Base-by-base conservation (phyloP, 306 rosid genomes). In the Ammopiptanthus mongolicus region DNA sequence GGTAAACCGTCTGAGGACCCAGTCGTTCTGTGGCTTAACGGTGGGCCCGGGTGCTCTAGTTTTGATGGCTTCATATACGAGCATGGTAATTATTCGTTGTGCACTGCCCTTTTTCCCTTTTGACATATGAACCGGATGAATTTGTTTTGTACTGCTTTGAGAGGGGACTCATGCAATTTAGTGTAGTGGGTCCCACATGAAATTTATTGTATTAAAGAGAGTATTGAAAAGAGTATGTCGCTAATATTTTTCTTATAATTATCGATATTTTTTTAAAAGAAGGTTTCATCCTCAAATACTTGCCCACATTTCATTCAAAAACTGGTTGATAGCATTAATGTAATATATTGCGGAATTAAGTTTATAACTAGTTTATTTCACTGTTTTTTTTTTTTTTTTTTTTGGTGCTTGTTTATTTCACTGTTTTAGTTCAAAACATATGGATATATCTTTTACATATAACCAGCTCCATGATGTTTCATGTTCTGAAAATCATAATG, bases 21-120 rank as follows among this genome's bases (percentile, higher is more conserved):
- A 0, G 81, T 95, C 76, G 97, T 90, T 84, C 87, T 95, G n/a
- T 95, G 98, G 98, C 96, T 95, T 60, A 95, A 95, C 55, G 99
- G 99, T 8, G 99, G 99, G 52, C 99, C 99, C 0, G 99, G 97
- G 5, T 91, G 99, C 72, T 95, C 99, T 75, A 95, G 99, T 78
- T 84, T 95, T 46, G 99, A 95, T 85, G 99, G 96, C 52, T 95
- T 91, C 71, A 65, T 95, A n/a, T 95, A 91, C n/a, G 99, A 95
- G 72, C 97, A 95, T 65, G 99, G 99, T 95, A 87, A 63, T 22
- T 5, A 50, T 48, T 73, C 46, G 37, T n/a, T 70, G 18, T 58
- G 6, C 61, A 19, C 4, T 68, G 37, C 23, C 29, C 50, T 17
- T 9, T 33, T 56, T 60, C 62, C 13, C 4, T 46, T 74, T 78